Evolutionary conservation across 2,329 filamentous ascomycete species (phyloP), one percentile per base, ranked within the genome.

Genomic region (Lomentospora prolificans): DNA sequence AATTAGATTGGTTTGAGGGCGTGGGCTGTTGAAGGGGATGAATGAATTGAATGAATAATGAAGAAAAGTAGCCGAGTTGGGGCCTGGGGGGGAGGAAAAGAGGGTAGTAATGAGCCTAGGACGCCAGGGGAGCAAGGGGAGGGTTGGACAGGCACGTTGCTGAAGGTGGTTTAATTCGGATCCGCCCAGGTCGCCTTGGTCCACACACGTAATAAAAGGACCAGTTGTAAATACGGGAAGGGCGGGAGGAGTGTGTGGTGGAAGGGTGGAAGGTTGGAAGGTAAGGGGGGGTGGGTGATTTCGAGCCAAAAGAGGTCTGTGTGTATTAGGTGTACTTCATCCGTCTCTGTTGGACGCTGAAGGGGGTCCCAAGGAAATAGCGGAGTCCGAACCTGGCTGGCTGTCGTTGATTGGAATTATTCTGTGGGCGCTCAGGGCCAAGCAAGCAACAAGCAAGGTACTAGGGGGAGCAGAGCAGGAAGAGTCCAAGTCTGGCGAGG

Each of bases 151-250:
- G 53, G 36, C 53, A 55, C 53, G 14, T 55, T 55, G 53, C 53
- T 55, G 36, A 55, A 55, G 36, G 53, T 30, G 53, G 53, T 55
- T 36, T 55, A 55, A 55, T 55, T 55, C 53, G 53, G 53, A 55
- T 55, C 53, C 53, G 53, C 53, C 17, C 24, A 27, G 48, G 25
- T 27, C 19, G 36, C 53, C 52, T 50, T 55, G 41, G 53, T 48
- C 39, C 53, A 31, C 39, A 48, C 39, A 17, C 41, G 53, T 19
- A 55, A 55, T 55, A 31, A 55, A 48, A 55, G 39, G 28, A 41
- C 41, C 41, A 46, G n/a, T 46, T 19, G 41, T 19, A 52, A 31
- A 55, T 48, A 41, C 51, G 31, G 33, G 51, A 36, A 30, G 24
- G 41, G 41, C 41, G 41, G n/a, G 41, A 22, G 41, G 19, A n/a